A percentile compares a stretch with the other conserved stretches of the same genome.
Conservation (phyloP, 73 alveolate genomes). For the Symbiodinium natans region DNA sequence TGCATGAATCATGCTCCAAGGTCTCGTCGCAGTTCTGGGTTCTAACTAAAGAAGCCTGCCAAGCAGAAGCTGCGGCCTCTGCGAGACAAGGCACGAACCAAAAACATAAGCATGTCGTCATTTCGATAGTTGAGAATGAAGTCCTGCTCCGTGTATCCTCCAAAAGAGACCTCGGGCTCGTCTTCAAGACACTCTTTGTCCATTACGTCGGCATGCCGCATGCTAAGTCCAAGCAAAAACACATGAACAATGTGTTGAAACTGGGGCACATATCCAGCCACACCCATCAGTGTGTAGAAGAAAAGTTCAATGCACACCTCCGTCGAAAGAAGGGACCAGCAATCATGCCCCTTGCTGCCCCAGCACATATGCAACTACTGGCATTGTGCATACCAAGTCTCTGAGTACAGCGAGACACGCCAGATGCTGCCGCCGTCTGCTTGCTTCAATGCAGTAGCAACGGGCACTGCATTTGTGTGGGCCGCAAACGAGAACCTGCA, state of each 20-base stretch:
- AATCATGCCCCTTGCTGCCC: neutral
- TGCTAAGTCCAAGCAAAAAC: too few relatives aligned
- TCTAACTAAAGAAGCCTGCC: neutral
- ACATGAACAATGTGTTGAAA: neutral
- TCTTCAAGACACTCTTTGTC: neutral
- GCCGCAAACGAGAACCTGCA: constrained; percentile 83
- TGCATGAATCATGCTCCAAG: too few relatives aligned
- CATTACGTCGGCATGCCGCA: neutral
- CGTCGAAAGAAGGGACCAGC: neutral
- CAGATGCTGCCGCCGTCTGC: constrained; percentile 76
- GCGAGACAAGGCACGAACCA: constrained; percentile 41
- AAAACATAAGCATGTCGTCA: constrained; percentile 78
- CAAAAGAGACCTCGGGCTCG: constrained; percentile 76
- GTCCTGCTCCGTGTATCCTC: constrained; percentile 84
- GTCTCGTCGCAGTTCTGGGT: too few relatives aligned
- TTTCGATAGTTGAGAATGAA: constrained; percentile 83
- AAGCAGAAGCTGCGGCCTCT: neutral
- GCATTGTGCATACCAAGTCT: neutral
- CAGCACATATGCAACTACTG: neutral
- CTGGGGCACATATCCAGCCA: constrained; percentile 56
- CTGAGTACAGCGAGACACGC: constrained; percentile 54
- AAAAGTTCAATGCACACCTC: constrained; percentile 67
- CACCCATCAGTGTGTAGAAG: constrained; percentile 86
- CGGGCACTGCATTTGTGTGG: constrained; percentile 89
- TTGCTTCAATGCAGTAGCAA: constrained; percentile 38